phyloP scores from a whole-genome alignment of 257 asterid species.

The Solanum ossicruentum region DNA sequence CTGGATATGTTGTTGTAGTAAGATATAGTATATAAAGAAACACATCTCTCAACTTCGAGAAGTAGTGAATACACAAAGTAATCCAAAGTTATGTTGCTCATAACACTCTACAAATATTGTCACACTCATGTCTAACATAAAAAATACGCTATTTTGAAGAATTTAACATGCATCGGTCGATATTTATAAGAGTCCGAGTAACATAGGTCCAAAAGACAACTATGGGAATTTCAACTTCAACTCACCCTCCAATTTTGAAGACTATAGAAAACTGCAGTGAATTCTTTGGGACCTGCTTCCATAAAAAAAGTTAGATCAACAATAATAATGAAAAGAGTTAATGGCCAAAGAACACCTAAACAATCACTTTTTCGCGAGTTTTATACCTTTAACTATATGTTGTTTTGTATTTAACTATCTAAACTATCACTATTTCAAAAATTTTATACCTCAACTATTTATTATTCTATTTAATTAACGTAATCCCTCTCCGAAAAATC shows the following conservation, averaged over 20 bases:
- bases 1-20: background rate
- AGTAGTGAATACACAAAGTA: background rate
- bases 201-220: background rate
- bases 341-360: background rate
- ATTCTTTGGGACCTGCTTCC: constrained; percentile 85
- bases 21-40: background rate
- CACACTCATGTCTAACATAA: background rate
- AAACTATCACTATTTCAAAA: too few relatives aligned
- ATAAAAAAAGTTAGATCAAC: background rate
- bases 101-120: background rate
- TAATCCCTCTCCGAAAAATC: too few relatives aligned
- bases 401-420: too few relatives aligned
- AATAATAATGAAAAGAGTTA: background rate
- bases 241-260: constrained; percentile 97
- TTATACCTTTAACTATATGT: too few relatives aligned
- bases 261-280: constrained; percentile 67
- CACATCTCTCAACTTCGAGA: background rate
- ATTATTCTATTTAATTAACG: background rate
- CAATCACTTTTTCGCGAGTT: too few relatives aligned
- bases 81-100: background rate
- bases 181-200: background rate
- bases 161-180: background rate
- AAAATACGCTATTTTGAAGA: background rate
- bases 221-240: background rate
- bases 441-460: too few relatives aligned